These are phyloP conservation scores for Talaromyces islandicus DNA, from an alignment of 2,329 filamentous ascomycete species.

Conservation along the genomic window DNA sequence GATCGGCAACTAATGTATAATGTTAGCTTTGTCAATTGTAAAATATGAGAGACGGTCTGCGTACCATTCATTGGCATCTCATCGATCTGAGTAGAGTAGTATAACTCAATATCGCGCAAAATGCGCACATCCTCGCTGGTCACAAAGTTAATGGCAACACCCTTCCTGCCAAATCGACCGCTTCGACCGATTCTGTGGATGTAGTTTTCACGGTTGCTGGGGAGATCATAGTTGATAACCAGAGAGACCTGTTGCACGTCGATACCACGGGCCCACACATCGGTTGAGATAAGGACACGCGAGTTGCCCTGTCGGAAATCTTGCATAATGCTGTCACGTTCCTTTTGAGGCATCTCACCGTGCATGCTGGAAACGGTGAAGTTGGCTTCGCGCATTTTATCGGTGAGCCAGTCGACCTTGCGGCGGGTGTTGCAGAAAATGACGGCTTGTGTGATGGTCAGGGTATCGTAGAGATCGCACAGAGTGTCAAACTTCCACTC, in stretches of 20 bases:
- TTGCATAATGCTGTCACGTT: constrained; percentile 98
- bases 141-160: constrained; percentile 99
- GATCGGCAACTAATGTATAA: constrained; percentile 16
- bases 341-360: constrained; percentile 97
- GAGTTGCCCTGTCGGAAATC: constrained; percentile 97
- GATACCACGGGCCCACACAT: constrained; percentile 97
- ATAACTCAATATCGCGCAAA: constrained; percentile 91
- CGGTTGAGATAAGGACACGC: constrained; percentile 91
- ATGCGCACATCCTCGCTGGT: constrained; percentile 98
- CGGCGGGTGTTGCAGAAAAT: constrained; percentile 99
- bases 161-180: constrained; percentile 93
- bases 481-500: constrained; percentile 99
- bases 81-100: constrained; percentile 94
- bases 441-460: constrained; percentile 97
- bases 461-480: constrained; percentile 95
- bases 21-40: background rate
- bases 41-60: background rate
- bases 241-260: constrained; percentile 97
- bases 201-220: constrained; percentile 98
- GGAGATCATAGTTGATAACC: constrained; percentile 98
- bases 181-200: constrained; percentile 97
- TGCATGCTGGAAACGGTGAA: constrained; percentile 99
- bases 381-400: constrained; percentile 98
- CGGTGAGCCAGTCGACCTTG: constrained; percentile 98
- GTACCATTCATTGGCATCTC: constrained; percentile 96